Base-by-base conservation (phyloP, 768 basidiomycete species). In the Paxillus ammoniavirescens region DNA sequence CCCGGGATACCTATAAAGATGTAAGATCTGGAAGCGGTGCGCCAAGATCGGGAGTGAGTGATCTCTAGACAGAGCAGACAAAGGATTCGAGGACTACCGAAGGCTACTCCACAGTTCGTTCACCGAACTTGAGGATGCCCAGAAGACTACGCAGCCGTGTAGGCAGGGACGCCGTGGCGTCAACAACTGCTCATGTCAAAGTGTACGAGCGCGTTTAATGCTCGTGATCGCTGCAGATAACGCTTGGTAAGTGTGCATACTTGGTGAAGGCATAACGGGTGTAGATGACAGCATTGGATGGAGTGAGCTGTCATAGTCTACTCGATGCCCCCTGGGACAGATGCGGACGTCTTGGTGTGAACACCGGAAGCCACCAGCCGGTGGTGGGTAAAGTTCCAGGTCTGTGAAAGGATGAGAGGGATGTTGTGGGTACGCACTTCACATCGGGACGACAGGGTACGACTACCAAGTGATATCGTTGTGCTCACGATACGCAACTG, bases 271-370 rank as follows among this genome's bases (percentile, higher is more conserved):
- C 53, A 56, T 21, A 40, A 8, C 31, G 31, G 15, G 21, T 35
- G 35, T 23, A 23, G 5, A 15, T 23, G 23, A 35, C 30, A 46
- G 35, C 35, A 35, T 35, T 13, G 18, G 30, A 44, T 23, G n/a
- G 35, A 21, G 17, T 50, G 26, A 8, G 9, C 43, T 1, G 23
- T 65, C 45, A 67, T 17, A 61, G 63, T 42, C 62, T 67, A 46
- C 53, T 61, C 15, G 46, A 21, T 12, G 14, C 37, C 15, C 15
- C 18, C 50, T 38, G 53, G 46, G 13, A 37, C 12, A 8, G 80
- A 79, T 1, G 82, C 75, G 21, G 68, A 61, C 82, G 83, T 82
- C 56, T 81, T 82, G 51, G 78, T 73, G 44, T 83, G 82, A 1
- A 77, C 73, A 1, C 79, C 82, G 1, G 82, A 82, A 5, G 76